Percentiles rank a stretch among this genome's conserved stretches.
Evolutionary conservation across 2,329 filamentous ascomycete species (phyloP).

Genomic region (Colletotrichum eleusines): DNA sequence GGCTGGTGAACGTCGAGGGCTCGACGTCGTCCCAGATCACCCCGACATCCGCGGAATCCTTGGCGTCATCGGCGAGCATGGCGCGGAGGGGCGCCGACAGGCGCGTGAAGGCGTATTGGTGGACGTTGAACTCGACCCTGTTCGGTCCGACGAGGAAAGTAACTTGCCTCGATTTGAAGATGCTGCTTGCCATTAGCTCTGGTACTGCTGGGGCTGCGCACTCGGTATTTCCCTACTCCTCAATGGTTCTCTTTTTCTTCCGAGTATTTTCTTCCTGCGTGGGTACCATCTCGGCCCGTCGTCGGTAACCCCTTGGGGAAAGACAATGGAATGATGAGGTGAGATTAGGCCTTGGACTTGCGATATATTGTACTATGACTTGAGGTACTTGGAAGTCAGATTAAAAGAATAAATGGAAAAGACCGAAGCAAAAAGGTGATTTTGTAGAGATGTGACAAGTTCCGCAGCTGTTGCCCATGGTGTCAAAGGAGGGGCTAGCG

Average conservation of each 20-base stretch:
- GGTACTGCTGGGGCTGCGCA: fast-evolving
- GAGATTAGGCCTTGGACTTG: background rate
- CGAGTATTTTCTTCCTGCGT: background rate
- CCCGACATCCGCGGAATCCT: background rate
- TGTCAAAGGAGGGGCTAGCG: background rate
- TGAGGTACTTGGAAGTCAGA: background rate
- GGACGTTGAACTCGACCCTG: background rate
- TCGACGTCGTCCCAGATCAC: slow-evolving; percentile 1
- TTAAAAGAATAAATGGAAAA: background rate
- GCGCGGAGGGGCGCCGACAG: slow-evolving; percentile 1
- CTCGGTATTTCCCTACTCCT: background rate
- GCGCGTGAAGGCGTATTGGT: background rate
- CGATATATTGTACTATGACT: background rate
- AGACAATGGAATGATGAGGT: background rate
- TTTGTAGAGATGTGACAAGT: background rate
- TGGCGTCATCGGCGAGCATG: background rate
- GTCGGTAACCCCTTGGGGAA: background rate
- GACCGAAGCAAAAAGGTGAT: background rate
- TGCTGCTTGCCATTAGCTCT: background rate
- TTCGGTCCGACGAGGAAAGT: slow-evolving; percentile 8
- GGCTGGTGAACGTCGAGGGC: background rate
- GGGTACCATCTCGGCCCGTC: background rate
- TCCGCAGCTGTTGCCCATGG: background rate
- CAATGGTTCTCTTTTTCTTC: background rate
- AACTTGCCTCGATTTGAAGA: slow-evolving; percentile 2